Base-by-base conservation (phyloP, 331 rosid species). In the Erythrophleum ivorense region DNA sequence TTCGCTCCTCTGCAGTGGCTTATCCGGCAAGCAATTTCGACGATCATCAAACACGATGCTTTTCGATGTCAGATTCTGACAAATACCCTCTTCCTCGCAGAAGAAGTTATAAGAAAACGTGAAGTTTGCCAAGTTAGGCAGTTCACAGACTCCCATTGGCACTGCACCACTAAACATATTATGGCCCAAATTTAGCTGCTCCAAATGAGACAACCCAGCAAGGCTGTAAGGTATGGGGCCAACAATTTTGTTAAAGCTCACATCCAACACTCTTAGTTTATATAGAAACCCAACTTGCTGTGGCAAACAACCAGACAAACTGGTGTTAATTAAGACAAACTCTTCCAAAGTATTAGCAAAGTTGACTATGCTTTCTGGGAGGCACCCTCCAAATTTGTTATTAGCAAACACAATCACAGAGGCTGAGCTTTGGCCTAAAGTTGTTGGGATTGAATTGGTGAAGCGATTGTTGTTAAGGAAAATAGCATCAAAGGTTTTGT, bases 201-300 rank as follows among this genome's bases (percentile, higher is more conserved):
- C 98, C 89, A 95, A 86, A 82, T 91, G 92, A 50, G 89, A 86
- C 46, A 93, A 65, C 79, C 99, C 99, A 34, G 98, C 76, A 43
- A 95, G 29, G 76, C 97, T 93, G 41, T 93, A 95, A 49, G 98
- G 99, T 77, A 95, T 84, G 7, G 96, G 90, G 16, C 98, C 98
- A 36, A 83, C 87, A n/a, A 92, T 60, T 9, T 85, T 70, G 84
- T 95, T 93, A 45, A 76, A 80, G 76, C 99, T 93, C 80, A 93
- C 90, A 84, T 95, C 99, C 77, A 93, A 80, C 54, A 95, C 89
- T 84, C 74, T 92, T 29, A 93, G 68, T 84, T 93, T 95, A 92
- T 93, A 90, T 48, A 95, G 86, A 86, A 88, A 91, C 6, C 99
- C 99, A 58, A 93, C 85, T 81, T 95, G 91, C 75, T 88, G 93